Evolutionary conservation across 108 stramenopile species (phyloP), one percentile per base, ranked within the genome.

Genomic region (Parmales sp.): DNA sequence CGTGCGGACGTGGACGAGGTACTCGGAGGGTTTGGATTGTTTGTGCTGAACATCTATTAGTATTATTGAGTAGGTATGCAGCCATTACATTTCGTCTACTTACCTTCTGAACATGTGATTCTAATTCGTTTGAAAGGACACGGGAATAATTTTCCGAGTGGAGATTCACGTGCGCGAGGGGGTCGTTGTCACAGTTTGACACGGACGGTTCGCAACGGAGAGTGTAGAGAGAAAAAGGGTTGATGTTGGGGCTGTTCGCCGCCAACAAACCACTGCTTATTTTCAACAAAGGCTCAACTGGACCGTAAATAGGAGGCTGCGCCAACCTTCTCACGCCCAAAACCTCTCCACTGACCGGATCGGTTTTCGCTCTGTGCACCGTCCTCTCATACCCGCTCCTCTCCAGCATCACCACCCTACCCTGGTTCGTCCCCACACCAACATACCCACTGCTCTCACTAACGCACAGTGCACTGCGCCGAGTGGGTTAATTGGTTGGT

Each of bases 371-470:
- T 44, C 43, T 28, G 45, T 34, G 64, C 67, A 69, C 43, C 39
- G 64, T 75, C 22, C 66, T 75, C 18, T 84, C 70, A 63, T 82
- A 83, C 4, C 82, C 81, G 18, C 74, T 64, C 69, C 85, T 43
- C 39, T 69, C 48, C 54, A 85, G 88, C 37, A 72, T 70, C 23
- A 86, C 67, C 6, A 91, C 80, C 9, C 81, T 72, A 5, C 87
- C 84, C 28, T 51, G 45, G 0, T 83, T 79, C 28, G 90, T 88
- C 20, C 90, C 90, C 31, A 86, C 38, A 2, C 72, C 72, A 45
- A 91, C 60, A 20, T 20, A 51, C 80, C 64, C 5, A 69, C 67
- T 19, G 76, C 81, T 16, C 19, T 8, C 19, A 19, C 76, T 48
- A 39, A 75, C n/a, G n/a, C n/a, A n/a, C n/a, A n/a, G n/a, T n/a